A percentile compares a stretch with the other conserved stretches of the same genome.
Evolutionary conservation across 225 moss, liverwort and hornwort genomes (phyloP).

Genomic region (Bryoerythrophyllum caledonicum): DNA sequence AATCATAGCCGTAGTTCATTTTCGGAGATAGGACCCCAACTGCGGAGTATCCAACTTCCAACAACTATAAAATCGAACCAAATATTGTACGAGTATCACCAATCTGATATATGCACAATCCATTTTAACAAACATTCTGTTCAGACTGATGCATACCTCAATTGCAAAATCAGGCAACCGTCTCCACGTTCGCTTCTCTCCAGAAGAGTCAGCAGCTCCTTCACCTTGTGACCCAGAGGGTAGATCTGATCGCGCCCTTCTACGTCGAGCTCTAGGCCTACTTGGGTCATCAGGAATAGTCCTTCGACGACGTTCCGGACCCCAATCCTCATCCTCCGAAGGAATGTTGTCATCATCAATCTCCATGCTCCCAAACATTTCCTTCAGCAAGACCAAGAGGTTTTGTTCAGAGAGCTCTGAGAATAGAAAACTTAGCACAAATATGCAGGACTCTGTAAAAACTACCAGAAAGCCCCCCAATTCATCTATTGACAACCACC

Average conservation of each 20-base stretch:
- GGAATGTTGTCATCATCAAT: slow-evolving; percentile 45
- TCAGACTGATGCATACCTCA: slow-evolving; percentile 35
- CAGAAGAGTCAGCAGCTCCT: slow-evolving; percentile 26
- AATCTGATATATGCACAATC: background rate
- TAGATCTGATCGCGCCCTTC: slow-evolving; percentile 24
- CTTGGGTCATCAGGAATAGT: slow-evolving; percentile 48
- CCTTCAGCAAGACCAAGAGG: slow-evolving; percentile 48
- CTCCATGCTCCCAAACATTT: slow-evolving; percentile 78
- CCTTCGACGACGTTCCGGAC: slow-evolving; percentile 64
- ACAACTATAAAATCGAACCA: background rate
- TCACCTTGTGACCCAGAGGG: slow-evolving; percentile 33
- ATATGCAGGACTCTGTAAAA: background rate
- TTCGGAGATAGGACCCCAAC: background rate
- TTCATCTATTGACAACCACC: background rate
- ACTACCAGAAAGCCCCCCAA: background rate
- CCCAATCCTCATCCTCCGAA: slow-evolving; percentile 99
- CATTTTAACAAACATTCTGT: background rate
- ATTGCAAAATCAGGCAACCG: slow-evolving; percentile 66
- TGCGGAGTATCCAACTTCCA: background rate
- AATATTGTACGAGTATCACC: background rate
- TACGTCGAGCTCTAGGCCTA: slow-evolving; percentile 40
- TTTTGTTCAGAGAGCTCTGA: slow-evolving; percentile 10
- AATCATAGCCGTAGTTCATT: background rate
- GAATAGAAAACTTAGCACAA: background rate
- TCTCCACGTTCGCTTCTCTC: slow-evolving; percentile 53